Percentiles rank a stretch among this genome's conserved stretches.
These are phyloP conservation scores for Colletotrichum agaves DNA, from an alignment of 2,329 filamentous ascomycete species.

Conservation along the genomic window DNA sequence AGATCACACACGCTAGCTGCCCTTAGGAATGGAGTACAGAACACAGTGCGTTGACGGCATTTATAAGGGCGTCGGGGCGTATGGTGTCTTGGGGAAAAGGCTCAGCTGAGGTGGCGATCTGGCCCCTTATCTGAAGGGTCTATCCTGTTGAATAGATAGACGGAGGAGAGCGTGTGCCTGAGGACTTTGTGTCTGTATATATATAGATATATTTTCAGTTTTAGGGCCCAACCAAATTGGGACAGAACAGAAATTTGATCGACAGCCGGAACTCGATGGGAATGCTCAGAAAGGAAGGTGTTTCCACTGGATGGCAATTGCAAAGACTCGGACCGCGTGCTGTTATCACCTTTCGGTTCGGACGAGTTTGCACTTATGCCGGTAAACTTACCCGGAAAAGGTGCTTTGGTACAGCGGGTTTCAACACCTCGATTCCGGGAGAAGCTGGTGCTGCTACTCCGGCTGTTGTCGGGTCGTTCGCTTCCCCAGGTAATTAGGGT, in stretches of 20 bases:
- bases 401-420: constrained; percentile 26
- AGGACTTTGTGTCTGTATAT: neutral
- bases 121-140: constrained; percentile 17
- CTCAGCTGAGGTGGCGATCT: constrained; percentile 14
- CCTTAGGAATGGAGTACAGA: constrained; percentile 30
- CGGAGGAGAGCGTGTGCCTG: neutral
- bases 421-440: constrained; percentile 12
- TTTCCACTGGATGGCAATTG: constrained; percentile 2
- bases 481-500: neutral
- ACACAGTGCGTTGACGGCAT: constrained; percentile 25
- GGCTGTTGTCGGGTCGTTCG: neutral
- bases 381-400: constrained; percentile 1
- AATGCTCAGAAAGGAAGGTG: neutral
- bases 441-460: constrained; percentile 1
- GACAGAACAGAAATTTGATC: constrained; percentile 10
- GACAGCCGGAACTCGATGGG: constrained; percentile 9
- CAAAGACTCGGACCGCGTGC: neutral
- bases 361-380: constrained; percentile 12
- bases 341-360: neutral
- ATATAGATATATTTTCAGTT: neutral
- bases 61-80: constrained; percentile 9
- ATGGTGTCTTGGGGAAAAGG: neutral
- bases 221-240: neutral
- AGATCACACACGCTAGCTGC: constrained; percentile 10
- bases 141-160: neutral